Evolutionary conservation across 2,329 filamentous ascomycete genomes (phyloP).

Genomic region (Aspergillus versicolor): DNA sequence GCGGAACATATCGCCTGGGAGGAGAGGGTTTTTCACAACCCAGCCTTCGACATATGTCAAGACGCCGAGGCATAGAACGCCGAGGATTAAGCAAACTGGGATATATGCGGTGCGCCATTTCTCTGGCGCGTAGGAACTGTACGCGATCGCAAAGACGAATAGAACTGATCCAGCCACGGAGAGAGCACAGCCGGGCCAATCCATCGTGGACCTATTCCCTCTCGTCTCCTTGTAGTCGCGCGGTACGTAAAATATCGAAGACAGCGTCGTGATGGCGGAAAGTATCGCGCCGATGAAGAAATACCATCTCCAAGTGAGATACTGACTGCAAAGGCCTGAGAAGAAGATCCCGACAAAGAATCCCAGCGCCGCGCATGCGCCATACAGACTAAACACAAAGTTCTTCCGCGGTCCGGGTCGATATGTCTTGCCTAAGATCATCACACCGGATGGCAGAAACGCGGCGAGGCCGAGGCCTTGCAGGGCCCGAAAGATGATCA

Average conservation of each 20-base stretch:
- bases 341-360: slow-evolving; percentile 62
- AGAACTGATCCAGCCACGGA: slow-evolving; percentile 67
- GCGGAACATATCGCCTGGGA: slow-evolving; percentile 69
- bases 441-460: slow-evolving; percentile 67
- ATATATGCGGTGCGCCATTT: slow-evolving; percentile 76
- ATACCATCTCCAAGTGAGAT: slow-evolving; percentile 63
- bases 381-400: slow-evolving; percentile 62
- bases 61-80: slow-evolving; percentile 57
- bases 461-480: slow-evolving; percentile 73
- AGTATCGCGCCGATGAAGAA: slow-evolving; percentile 65
- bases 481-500: slow-evolving; percentile 71
- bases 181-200: slow-evolving; percentile 63
- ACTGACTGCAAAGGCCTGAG: slow-evolving; percentile 58
- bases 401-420: slow-evolving; percentile 69
- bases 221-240: slow-evolving; percentile 36
- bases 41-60: slow-evolving; percentile 72
- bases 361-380: slow-evolving; percentile 51
- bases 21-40: slow-evolving; percentile 65
- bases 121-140: slow-evolving; percentile 65
- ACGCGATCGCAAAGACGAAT: slow-evolving; percentile 72
- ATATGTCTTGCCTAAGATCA: slow-evolving; percentile 64
- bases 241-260: slow-evolving; percentile 51
- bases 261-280: slow-evolving; percentile 45
- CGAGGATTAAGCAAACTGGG: slow-evolving; percentile 62
- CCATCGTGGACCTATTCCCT: slow-evolving; percentile 56